Evolutionary conservation across 2,329 filamentous ascomycete genomes (phyloP), one percentile per base, ranked within the genome.

Genomic region (Arthroderma sp.): DNA sequence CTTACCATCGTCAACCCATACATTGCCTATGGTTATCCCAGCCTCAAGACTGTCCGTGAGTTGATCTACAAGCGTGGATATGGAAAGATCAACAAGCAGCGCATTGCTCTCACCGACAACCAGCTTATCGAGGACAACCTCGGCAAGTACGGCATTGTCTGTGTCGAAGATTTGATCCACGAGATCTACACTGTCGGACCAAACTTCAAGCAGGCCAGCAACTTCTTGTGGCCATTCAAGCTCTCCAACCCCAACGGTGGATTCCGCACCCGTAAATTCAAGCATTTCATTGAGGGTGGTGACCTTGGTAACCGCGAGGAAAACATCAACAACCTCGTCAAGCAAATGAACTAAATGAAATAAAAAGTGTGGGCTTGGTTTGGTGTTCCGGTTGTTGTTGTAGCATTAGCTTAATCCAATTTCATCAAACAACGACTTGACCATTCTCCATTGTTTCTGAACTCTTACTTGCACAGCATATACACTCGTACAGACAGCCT

Each of bases 161-260:
- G 91, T 68, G 86, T 96, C 70, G 91, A 98, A 77, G 91, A 98
- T 74, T 75, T 98, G 58, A 88, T 98, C 71, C 91, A 98, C 78
- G 91, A 98, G 79, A 94, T 94, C 75, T 89, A 80, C 80, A 94
- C 88, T 49, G 91, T 96, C 57, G 89, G 91, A 67, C 89, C 89
- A 76, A 96, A 96, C 82, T 93, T 91, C 84, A 96, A 95, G 83
- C 88, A 95, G 77, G 87, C 86, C 63, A 80, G 82, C 75, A 98
- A 96, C 83, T 96, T 96, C 82, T 75, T 96, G 58, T 98, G 91
- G 91, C 91, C 91, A 66, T 98, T 98, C 82, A 96, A 98, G 84
- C 84, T 98, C 58, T 87, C 80, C 80, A 95, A 94, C 81, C 91
- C 91, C 66, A 96, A 74, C 60, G 91, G 91, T 69, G 89, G 91